Evolutionary conservation across 208 protist genomes (phyloP).

Genomic region (Acanthamoeba healyi): DNA sequence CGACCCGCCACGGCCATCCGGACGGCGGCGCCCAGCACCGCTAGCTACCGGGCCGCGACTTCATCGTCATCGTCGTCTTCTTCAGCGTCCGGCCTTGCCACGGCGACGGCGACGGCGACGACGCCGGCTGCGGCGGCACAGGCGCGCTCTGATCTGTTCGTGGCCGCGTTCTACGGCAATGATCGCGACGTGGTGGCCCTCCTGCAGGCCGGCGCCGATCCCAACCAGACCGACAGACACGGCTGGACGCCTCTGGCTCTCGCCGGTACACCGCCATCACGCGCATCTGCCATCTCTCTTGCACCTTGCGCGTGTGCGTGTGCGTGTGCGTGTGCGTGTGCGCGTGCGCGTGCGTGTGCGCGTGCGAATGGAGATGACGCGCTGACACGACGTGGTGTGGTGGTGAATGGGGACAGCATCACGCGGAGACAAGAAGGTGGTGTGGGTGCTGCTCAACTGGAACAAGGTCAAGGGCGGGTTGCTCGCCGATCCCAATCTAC

Average conservation of each 20-base stretch:
- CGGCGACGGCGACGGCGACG: not conserved
- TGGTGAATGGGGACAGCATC: conserved; percentile 27
- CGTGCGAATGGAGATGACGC: not conserved
- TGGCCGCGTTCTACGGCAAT: conserved; percentile 42
- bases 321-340: not conserved
- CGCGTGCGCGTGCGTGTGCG: not conserved
- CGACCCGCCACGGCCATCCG: too few species aligned
- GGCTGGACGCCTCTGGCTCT: conserved; percentile 47
- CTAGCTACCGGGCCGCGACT: too few species aligned
- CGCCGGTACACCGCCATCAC: conserved; percentile 31
- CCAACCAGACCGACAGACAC: conserved; percentile 29
- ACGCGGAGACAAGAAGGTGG: not conserved
- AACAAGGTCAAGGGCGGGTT: conserved; percentile 1
- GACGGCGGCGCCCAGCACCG: too few species aligned
- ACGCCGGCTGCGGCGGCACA: not conserved
- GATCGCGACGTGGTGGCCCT: conserved; percentile 41
- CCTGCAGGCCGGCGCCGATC: conserved; percentile 20
- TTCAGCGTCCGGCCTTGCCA: not conserved
- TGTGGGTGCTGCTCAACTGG: conserved; percentile 53
- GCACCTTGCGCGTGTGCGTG: not conserved
- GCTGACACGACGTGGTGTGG: not conserved
- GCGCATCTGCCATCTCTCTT: not conserved
- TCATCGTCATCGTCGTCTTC: not conserved
- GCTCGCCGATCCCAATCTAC: conserved; percentile 52
- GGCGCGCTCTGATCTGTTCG: conserved; percentile 21